Evolutionary conservation across 495 filamentous ascomycete genomes (phyloP), one percentile per base, ranked within the genome.

Genomic region (Neurospora sp.): DNA sequence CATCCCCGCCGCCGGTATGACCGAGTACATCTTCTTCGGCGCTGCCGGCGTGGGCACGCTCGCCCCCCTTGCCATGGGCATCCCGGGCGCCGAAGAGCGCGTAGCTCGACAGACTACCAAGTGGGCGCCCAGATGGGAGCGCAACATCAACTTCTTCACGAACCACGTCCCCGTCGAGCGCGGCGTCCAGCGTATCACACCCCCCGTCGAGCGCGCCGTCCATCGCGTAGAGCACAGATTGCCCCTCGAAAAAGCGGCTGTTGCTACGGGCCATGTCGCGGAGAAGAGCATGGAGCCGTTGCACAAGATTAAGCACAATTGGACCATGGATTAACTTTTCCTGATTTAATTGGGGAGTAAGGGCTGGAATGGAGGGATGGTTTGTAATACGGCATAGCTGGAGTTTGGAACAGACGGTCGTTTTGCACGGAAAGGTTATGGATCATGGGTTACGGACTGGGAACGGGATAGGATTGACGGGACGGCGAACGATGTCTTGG

Each of bases 91-190:
- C 69, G 79, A 84, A 69, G 84, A 85, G 73, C 81, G 81, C 18
- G 45, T 87, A 22, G 79, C 81, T 18, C 69, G 74, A 1, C 83
- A 85, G 77, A 86, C 85, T 0, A 71, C 75, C 53, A 80, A 82
- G 72, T 87, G 85, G 85, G 85, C 85, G 9, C 85, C 85, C 9
- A 79, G 79, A 37, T 87, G 85, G 85, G 82, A 87, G 75, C 82
- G 83, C 69, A 86, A 84, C 80, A 86, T 83, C 75, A 82, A 76
- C 14, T 81, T 81, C 78, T 81, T 86, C 75, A 80, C 79, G 71
- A 75, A 78, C 35, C 84, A 83, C 38, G 82, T 82, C 38, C 84
- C 83, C 35, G 82, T 82, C 38, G 81, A 82, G 76, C 80, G 81
- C 9, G 74, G 84, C 71, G 81, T 84, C 70, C 81, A 83, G 72